Percentiles rank a stretch among this genome's conserved stretches.
Evolutionary conservation across 257 asterid genomes (phyloP).

Genomic region (Solanum pinnatisectum): DNA sequence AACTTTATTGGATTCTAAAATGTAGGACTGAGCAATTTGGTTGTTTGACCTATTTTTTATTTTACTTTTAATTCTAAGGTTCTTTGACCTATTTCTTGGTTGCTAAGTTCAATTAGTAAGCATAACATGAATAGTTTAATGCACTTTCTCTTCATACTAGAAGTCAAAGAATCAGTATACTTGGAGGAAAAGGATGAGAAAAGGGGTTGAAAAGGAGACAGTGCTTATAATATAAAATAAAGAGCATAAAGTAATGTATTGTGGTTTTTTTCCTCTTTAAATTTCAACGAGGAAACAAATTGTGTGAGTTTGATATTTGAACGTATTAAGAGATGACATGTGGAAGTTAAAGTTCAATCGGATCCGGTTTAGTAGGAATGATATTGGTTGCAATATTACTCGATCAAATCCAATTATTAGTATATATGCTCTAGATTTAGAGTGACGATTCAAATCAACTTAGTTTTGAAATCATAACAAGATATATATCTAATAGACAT

Average conservation of each 20-base stretch:
- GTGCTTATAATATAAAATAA: neutral
- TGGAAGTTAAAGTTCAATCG: neutral
- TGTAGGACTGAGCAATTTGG: neutral
- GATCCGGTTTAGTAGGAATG: neutral
- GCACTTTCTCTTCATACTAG: neutral
- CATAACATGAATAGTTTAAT: neutral
- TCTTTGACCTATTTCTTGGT: neutral
- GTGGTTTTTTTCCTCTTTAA: neutral
- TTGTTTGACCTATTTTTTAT: neutral
- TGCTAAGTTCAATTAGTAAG: neutral
- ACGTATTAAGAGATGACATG: neutral
- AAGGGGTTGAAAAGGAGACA: neutral
- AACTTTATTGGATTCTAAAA: neutral
- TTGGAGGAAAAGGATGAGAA: neutral
- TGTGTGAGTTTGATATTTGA: neutral
- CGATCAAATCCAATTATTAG: neutral
- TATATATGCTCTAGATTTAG: neutral
- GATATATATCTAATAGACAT: too few species aligned
- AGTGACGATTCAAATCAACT: neutral
- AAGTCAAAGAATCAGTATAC: neutral
- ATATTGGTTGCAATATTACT: neutral
- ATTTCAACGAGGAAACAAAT: neutral
- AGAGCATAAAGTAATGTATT: neutral
- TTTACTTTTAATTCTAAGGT: neutral
- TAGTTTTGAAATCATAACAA: neutral